Evolutionary conservation across 805 yeast species (phyloP).

Genomic region (Wickerhamiella siamensis): DNA sequence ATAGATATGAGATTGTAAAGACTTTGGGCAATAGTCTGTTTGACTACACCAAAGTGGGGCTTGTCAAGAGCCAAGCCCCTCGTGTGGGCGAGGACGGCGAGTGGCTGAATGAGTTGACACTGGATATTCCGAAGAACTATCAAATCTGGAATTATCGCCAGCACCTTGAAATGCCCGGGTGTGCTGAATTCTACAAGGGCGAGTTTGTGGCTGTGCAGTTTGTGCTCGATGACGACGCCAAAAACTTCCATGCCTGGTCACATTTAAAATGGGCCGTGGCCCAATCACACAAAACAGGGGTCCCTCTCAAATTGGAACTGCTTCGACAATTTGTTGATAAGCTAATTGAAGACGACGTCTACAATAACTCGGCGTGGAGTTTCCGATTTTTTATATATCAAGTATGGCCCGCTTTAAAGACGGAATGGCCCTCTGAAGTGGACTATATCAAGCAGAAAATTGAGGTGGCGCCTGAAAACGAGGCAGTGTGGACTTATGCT

Average conservation of each 20-base stretch:
- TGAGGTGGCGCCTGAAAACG: constrained; percentile 57
- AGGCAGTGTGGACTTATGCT: constrained; percentile 76
- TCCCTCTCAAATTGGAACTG: constrained; percentile 14
- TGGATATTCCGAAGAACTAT: constrained; percentile 75
- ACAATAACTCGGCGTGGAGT: constrained; percentile 91
- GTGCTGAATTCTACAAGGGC: constrained; percentile 24
- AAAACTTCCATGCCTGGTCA: constrained; percentile 96
- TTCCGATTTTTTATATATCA: constrained; percentile 51
- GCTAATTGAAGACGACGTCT: constrained; percentile 45
- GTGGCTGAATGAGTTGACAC: constrained; percentile 67
- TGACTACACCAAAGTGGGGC: constrained; percentile 12
- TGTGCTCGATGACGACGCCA: constrained; percentile 66
- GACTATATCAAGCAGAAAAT: constrained; percentile 38
- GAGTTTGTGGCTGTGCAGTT: constrained; percentile 53
- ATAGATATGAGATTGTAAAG: constrained; percentile 23
- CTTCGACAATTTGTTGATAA: constrained; percentile 41
- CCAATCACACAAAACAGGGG: constrained; percentile 15
- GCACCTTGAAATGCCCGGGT: constrained; percentile 32
- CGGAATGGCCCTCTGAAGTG: constrained; percentile 34
- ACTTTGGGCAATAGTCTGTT: constrained; percentile 24
- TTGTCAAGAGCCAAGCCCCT: constrained; percentile 20
- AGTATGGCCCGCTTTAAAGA: constrained; percentile 9
- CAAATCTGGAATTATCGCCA: constrained; percentile 96
- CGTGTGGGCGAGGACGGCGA: constrained; percentile 38
- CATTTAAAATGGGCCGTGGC: constrained; percentile 72